Conservation (phyloP, 1,284 basidiomycete genomes). For the Volvariella volvacea region DNA sequence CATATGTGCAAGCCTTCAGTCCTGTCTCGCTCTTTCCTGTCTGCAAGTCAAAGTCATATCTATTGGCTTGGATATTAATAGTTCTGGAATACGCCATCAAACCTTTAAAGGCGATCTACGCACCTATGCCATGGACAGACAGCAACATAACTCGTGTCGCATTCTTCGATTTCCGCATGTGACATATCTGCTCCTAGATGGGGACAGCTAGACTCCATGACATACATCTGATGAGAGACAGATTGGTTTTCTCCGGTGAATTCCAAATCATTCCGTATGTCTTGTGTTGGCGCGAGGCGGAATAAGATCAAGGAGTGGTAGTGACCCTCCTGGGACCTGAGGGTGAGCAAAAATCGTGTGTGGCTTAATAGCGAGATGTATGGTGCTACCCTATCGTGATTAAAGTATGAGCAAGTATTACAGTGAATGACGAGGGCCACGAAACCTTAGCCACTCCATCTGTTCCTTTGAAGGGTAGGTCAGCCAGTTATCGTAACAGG, state of each 20-base stretch:
- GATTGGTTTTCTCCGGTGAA: conserved; percentile 8
- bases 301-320: conserved; percentile 74
- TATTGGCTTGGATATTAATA: conserved; percentile 18
- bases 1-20: conserved; percentile 73
- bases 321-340: conserved; percentile 54
- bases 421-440: too few relatives aligned
- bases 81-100: background rate
- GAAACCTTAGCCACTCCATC: conserved; percentile 1
- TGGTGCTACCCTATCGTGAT: conserved; percentile 37
- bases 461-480: background rate
- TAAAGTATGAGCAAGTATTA: conserved; percentile 1
- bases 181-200: conserved; percentile 82
- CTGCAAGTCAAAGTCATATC: conserved; percentile 68
- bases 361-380: conserved; percentile 49
- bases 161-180: conserved; percentile 74
- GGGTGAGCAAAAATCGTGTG: conserved; percentile 61
- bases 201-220: conserved; percentile 82
- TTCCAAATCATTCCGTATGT: conserved; percentile 9
- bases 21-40: conserved; percentile 77
- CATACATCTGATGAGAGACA: conserved; percentile 55
- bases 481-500: too few relatives aligned
- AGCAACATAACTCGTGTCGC: conserved; percentile 48
- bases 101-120: conserved; percentile 12
- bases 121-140: conserved; percentile 85
- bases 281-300: conserved; percentile 39